These are phyloP conservation scores for Leccinum arenicola DNA, from an alignment of 768 basidiomycete species.

Conservation along the genomic window DNA sequence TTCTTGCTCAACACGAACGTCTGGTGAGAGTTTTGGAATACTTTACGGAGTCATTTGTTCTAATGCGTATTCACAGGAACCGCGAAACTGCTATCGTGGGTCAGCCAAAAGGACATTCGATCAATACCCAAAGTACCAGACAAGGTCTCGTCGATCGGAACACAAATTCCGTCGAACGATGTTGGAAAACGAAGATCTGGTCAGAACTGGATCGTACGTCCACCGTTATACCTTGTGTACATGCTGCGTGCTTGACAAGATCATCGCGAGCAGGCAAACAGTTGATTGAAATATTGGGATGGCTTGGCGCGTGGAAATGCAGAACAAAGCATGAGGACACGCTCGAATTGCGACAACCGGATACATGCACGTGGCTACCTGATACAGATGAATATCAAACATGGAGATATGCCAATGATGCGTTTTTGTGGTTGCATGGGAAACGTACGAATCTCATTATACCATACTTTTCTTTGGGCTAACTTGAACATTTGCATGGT, in stretches of 20 bases:
- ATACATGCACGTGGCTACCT: no score
- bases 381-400: no score
- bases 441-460: no score
- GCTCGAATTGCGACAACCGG: no score
- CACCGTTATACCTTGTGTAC: background rate
- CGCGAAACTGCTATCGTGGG: background rate
- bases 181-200: background rate
- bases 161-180: background rate
- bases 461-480: no score
- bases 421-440: no score
- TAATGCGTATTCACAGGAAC: background rate
- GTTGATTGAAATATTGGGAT: background rate
- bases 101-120: background rate
- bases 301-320: background rate
- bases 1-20: background rate
- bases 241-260: background rate
- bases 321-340: no score
- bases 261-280: background rate
- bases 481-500: no score
- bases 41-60: background rate
- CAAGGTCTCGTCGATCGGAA: background rate
- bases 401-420: no score
- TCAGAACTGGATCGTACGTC: background rate
- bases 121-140: background rate
- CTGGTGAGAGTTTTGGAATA: background rate